These are phyloP conservation scores for Candida nanaspora DNA, from an alignment of 805 yeast species.

Conservation along the genomic window DNA sequence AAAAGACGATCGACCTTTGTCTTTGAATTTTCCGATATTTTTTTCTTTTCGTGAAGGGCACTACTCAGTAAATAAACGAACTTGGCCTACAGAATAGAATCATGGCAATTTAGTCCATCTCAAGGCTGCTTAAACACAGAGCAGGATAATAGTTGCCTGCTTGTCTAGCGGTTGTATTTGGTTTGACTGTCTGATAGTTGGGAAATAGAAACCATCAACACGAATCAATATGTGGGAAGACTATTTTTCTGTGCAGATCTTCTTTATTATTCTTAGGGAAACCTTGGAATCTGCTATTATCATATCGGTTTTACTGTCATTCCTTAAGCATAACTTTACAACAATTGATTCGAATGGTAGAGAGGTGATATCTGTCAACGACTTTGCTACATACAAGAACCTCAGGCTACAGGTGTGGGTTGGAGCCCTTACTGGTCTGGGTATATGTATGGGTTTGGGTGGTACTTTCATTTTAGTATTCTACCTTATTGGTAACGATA, in stretches of 20 bases:
- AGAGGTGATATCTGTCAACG: conserved; percentile 21
- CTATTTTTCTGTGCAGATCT: conserved; percentile 64
- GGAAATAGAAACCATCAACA: too few species aligned
- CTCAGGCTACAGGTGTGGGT: conserved; percentile 70
- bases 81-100: too few species aligned
- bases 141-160: too few species aligned
- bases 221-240: conserved; percentile 39
- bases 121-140: too few species aligned
- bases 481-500: conserved; percentile 71
- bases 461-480: conserved; percentile 61
- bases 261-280: conserved; percentile 66
- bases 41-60: too few species aligned
- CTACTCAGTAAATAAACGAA: too few species aligned
- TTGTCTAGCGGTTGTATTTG: too few species aligned
- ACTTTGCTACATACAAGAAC: conserved; percentile 27
- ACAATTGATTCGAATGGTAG: conserved; percentile 24
- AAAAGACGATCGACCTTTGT: too few species aligned
- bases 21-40: too few species aligned
- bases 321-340: conserved; percentile 53
- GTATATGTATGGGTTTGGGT: conserved; percentile 67
- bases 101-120: too few species aligned
- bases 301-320: conserved; percentile 65
- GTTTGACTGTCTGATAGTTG: too few species aligned
- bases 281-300: conserved; percentile 73
- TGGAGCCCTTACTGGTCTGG: conserved; percentile 70